Conservation (phyloP, 1,284 basidiomycete species). For the Laetiporus sulphureus region DNA sequence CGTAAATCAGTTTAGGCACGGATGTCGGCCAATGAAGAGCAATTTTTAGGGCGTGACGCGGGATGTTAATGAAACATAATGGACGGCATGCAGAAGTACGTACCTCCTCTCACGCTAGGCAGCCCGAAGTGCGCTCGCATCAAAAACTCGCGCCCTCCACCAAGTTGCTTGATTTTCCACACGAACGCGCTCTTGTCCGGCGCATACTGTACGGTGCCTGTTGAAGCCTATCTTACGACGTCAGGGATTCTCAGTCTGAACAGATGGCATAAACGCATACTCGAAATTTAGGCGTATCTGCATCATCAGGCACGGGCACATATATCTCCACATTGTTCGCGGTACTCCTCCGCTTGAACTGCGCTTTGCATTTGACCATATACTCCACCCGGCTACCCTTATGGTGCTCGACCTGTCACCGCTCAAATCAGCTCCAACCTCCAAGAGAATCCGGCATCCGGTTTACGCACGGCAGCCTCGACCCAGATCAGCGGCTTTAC, state of each 20-base stretch:
- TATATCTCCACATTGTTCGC: constrained; percentile 99
- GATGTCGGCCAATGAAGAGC: neutral
- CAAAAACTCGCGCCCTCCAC: constrained; percentile 88
- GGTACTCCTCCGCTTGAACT: constrained; percentile 94
- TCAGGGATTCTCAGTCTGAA: too few species aligned
- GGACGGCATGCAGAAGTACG: constrained; percentile 19
- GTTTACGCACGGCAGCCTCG: constrained; percentile 72
- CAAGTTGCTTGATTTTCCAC: constrained; percentile 97
- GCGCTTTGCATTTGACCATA: constrained; percentile 96
- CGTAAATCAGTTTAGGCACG: constrained; percentile 4
- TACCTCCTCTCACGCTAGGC: constrained; percentile 83
- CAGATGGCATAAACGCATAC: constrained; percentile 38
- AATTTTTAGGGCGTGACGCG: neutral
- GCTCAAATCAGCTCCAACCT: neutral
- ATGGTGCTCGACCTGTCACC: constrained; percentile 64
- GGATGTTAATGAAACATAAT: neutral
- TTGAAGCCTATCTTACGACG: constrained; percentile 76
- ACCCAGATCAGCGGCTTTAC: constrained; percentile 99
- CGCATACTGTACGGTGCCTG: constrained; percentile 89
- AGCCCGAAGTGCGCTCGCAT: constrained; percentile 96
- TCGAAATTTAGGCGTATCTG: constrained; percentile 95
- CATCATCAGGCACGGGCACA: constrained; percentile 97
- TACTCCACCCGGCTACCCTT: constrained; percentile 93
- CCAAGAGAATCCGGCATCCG: neutral
- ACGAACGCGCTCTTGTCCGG: constrained; percentile 96